Conservation (phyloP, 192 early-diverging fungal species). For the Dissophora ornata region DNA sequence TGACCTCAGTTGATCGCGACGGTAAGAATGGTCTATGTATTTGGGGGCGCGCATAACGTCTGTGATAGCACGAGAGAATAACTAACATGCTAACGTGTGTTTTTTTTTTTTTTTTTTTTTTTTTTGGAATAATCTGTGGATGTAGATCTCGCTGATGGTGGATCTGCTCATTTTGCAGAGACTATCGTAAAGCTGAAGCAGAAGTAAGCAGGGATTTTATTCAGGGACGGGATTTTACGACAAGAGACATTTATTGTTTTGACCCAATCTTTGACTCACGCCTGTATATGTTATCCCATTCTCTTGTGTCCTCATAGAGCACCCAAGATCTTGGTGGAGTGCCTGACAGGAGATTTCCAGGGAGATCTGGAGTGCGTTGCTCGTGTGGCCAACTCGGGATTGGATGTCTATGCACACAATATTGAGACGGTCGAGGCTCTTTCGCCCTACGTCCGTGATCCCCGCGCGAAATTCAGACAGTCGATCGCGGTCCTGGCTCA, state of each 20-base stretch:
- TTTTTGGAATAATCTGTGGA: neutral
- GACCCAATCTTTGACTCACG: too few relatives aligned
- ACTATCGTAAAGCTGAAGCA: conserved; percentile 91
- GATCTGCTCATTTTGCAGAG: conserved; percentile 91
- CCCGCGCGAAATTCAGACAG: conserved; percentile 91
- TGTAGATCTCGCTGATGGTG: conserved; percentile 89
- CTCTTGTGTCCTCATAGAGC: conserved; percentile 61
- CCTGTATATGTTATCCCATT: too few relatives aligned
- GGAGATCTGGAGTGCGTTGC: conserved; percentile 83
- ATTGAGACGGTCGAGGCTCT: conserved; percentile 96
- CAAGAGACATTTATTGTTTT: too few relatives aligned
- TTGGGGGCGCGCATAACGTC: too few relatives aligned
- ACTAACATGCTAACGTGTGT: too few relatives aligned
- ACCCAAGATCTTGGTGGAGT: conserved; percentile 94
- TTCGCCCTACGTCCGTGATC: conserved; percentile 91
- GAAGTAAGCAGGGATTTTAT: conserved; percentile 64
- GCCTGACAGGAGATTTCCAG: conserved; percentile 93
- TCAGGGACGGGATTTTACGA: too few relatives aligned
- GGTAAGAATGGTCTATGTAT: too few relatives aligned
- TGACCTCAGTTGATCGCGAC: conserved; percentile 98
- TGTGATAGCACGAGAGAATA: too few relatives aligned
- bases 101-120: too few relatives aligned
- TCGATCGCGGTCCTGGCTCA: conserved; percentile 89
- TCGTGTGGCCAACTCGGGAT: conserved; percentile 86
- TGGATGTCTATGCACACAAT: conserved; percentile 99